Evolutionary conservation across 83 land plant species (phyloP).

Genomic region (Thuja plicata): DNA sequence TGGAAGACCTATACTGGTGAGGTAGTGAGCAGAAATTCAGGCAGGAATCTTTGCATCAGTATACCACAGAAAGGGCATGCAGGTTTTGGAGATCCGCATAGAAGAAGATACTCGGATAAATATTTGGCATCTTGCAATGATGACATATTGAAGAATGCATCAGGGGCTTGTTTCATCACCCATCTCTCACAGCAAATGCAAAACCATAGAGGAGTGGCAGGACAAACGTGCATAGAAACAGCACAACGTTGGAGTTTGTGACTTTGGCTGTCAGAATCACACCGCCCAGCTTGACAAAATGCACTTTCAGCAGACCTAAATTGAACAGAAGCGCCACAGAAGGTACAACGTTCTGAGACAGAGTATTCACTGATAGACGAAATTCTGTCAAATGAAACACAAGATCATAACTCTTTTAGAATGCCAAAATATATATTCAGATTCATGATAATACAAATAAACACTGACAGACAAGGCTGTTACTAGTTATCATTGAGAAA

Average conservation of each 20-base stretch:
- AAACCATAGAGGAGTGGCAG: constrained; percentile 40
- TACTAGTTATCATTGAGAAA: neutral
- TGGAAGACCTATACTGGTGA: constrained; percentile 1
- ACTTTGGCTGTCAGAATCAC: constrained; percentile 11
- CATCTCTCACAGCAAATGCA: constrained; percentile 52
- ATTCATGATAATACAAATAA: neutral
- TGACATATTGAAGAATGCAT: constrained; percentile 25
- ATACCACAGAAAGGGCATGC: constrained; percentile 20
- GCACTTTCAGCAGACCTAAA: constrained; percentile 56
- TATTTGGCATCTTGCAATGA: constrained; percentile 16
- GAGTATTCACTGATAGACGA: constrained; percentile 8
- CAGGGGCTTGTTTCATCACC: constrained; percentile 30
- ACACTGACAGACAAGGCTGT: neutral
- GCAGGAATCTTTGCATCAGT: constrained; percentile 19
- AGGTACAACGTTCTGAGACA: constrained; percentile 41
- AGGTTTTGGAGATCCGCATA: constrained; percentile 4
- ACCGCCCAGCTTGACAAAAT: constrained; percentile 27
- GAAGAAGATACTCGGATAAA: constrained; percentile 10
- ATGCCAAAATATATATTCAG: neutral
- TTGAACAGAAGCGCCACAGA: constrained; percentile 49
- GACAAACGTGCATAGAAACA: constrained; percentile 49
- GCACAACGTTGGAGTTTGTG: constrained; percentile 52
- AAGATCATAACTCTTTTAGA: neutral
- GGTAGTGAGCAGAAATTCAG: constrained; percentile 12
- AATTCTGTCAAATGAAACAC: constrained; percentile 2